phyloP scores from a whole-genome alignment of 208 protist genomes.

The Crithidia fasciculata region DNA sequence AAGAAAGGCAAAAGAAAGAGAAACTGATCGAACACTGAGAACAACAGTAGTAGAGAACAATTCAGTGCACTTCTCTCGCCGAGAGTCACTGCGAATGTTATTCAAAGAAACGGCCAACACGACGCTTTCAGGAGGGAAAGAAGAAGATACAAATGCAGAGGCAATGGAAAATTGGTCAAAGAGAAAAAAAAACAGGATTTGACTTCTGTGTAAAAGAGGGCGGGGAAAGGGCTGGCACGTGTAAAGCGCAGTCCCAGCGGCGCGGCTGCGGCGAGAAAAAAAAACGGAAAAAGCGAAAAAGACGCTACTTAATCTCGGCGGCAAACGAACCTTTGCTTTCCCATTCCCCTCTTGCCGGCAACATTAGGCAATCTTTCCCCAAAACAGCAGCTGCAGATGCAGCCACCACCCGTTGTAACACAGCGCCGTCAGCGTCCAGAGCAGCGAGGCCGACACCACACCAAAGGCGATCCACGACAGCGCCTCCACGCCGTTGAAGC shows the following conservation, averaged over 20 bases:
- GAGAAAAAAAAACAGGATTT: background rate
- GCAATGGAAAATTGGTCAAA: background rate
- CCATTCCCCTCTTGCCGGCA: background rate
- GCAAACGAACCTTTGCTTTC: slow-evolving; percentile 1
- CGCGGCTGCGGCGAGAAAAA: background rate
- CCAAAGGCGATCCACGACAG: slow-evolving; percentile 67
- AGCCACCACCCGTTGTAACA: slow-evolving; percentile 78
- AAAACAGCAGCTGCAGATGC: slow-evolving; percentile 69
- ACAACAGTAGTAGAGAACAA: background rate
- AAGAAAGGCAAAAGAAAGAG: background rate
- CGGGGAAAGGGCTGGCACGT: no score
- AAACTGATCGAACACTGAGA: background rate
- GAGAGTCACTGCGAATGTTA: no score
- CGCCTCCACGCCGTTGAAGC: slow-evolving; percentile 55
- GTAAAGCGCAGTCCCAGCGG: no score
- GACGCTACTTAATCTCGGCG: background rate
- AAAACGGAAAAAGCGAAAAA: slow-evolving; percentile 29
- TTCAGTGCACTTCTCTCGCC: no score
- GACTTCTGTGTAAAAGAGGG: no score
- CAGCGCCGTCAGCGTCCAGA: slow-evolving; percentile 70
- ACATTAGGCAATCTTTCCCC: slow-evolving; percentile 50
- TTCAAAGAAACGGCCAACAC: no score
- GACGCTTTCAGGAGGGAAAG: no score
- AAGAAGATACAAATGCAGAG: no score
- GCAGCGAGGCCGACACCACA: slow-evolving; percentile 61